Conservation (phyloP, 139 green algal genomes). For the Chlorella sp. region DNA sequence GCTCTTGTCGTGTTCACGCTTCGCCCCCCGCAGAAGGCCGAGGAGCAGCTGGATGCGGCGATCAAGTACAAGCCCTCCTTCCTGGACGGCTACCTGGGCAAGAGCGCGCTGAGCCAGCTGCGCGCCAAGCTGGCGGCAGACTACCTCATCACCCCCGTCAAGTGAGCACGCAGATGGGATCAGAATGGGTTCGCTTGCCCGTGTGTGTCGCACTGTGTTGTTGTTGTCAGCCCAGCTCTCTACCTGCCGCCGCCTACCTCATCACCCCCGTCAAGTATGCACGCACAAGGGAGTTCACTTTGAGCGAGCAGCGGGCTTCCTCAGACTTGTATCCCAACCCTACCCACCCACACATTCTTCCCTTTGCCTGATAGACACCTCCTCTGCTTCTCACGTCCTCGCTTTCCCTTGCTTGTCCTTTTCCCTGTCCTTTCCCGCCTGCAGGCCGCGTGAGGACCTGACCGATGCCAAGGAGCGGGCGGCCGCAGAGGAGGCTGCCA, state of each 20-base stretch:
- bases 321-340: no score
- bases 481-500: conserved; percentile 49
- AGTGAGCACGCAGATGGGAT: conserved; percentile 1
- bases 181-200: neutral
- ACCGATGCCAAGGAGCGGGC: conserved; percentile 36
- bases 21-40: conserved; percentile 7
- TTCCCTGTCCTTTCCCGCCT: no score
- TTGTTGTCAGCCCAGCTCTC: neutral
- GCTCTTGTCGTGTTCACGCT: no score
- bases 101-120: conserved; percentile 34
- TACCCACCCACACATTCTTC: no score
- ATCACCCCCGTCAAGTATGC: no score
- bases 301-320: no score
- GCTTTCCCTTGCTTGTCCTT: neutral
- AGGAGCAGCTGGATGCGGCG: conserved; percentile 42
- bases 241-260: no score
- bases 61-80: conserved; percentile 46
- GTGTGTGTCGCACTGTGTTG: neutral
- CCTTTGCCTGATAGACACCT: no score
- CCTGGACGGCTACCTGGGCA: conserved; percentile 45
- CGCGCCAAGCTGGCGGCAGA: conserved; percentile 50
- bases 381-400: neutral
- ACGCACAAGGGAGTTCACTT: no score
- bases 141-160: conserved; percentile 43
- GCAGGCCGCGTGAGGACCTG: conserved; percentile 35